Base-by-base conservation (phyloP, 106 monocot species). In the Phalaenopsis aphrodite region DNA sequence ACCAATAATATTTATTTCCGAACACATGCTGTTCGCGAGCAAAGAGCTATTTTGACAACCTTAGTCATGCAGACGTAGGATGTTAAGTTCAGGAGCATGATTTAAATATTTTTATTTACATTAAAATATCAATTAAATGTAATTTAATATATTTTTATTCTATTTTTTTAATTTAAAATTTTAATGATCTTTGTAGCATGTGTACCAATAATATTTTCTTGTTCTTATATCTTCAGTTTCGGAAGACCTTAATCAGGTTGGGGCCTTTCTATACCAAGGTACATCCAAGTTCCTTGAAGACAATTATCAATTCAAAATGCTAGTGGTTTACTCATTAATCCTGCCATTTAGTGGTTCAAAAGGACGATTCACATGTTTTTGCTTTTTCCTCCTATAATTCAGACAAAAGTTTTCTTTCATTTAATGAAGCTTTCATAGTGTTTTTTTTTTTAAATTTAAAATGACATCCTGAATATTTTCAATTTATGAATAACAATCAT, bases 261-360 rank as follows among this genome's bases (percentile, higher is more conserved):
- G 98, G 98, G 24, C 98, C 98, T 71, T 98, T 98, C 56, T 98
- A 98, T 58, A 89, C 90, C 67, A 98, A 98, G 92, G 98, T 94
- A 94, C 47, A 38, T 41, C 24, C 9, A 69, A 45, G 30, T 61
- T 41, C 36, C 38, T 69, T 49, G 45, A 74, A 74, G 9, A 39
- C 14, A n/a, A 42, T 74, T 43, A 17, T 45, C n/a, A 21, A 68
- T 39, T 39, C 1, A 69, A 69, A 39, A 69, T 38, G 39, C 69
- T 61, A 36, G 15, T 39, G 39, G 69, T 69, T 69, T 21, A 69
- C 10, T 69, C 39, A 21, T 61, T 61, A 21, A 61, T 61, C 61
- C 21, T 15, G 38, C 69, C 1, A 39, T 69, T 65, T 69, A 39
- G 36, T 69, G 38, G 9, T 39, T 38, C 36, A 14, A 38, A 69